Evolutionary conservation across 2,329 filamentous ascomycete genomes (phyloP).

Genomic region (Epichloe sibirici): DNA sequence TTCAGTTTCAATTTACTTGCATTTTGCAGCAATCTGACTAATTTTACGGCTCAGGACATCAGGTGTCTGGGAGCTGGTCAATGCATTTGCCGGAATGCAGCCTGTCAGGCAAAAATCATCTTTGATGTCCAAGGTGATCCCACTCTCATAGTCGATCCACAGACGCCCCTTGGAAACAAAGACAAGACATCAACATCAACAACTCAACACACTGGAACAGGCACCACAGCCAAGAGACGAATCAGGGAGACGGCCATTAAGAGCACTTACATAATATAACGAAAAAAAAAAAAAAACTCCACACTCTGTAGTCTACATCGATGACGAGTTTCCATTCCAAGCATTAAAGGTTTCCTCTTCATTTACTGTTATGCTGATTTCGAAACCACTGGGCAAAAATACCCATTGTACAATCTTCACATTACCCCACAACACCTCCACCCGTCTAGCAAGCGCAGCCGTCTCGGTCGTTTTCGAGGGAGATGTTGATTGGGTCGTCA

Average conservation of each 20-base stretch:
- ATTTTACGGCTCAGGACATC: too few relatives aligned
- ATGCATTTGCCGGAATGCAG: too few relatives aligned
- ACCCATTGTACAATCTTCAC: neutral
- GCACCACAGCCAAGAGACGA: neutral
- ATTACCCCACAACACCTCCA: neutral
- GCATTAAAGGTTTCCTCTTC: constrained; percentile 2
- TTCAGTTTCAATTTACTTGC: too few relatives aligned
- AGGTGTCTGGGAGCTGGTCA: too few relatives aligned
- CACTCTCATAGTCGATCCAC: too few relatives aligned
- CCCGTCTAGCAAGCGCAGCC: constrained; percentile 73
- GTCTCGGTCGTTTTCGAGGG: constrained; percentile 85
- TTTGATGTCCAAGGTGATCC: too few relatives aligned
- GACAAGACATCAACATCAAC: neutral
- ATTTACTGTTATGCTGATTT: constrained; percentile 7
- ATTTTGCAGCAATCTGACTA: too few relatives aligned
- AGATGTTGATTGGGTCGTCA: constrained; percentile 95
- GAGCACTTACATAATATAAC: constrained; percentile 6
- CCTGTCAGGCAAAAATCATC: too few relatives aligned
- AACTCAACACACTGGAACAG: neutral
- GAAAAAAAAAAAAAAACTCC: constrained; percentile 1
- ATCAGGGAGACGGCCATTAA: constrained; percentile 2
- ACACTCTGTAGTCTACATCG: constrained; percentile 9
- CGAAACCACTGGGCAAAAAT: neutral
- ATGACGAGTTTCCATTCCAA: neutral
- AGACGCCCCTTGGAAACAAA: too few relatives aligned